Evolutionary conservation across 2,329 filamentous ascomycete genomes (phyloP).

Genomic region (Coniochaeta ligniaria): DNA sequence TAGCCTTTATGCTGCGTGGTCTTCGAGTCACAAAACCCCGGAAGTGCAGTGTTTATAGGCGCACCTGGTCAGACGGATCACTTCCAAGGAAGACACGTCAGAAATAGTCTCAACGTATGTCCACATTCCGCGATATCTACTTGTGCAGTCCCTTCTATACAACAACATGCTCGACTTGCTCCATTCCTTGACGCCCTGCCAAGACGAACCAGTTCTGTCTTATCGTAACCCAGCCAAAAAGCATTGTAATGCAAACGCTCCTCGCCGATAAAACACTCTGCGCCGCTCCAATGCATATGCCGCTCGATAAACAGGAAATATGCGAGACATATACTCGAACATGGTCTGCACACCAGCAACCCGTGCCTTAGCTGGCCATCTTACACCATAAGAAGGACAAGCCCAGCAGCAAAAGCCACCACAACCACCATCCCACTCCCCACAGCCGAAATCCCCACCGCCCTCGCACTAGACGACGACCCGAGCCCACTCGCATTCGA

Average conservation of each 20-base stretch:
- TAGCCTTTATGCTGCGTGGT: no score
- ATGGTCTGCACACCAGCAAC: neutral
- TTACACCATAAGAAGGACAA: neutral
- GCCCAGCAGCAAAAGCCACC: neutral
- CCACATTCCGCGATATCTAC: neutral
- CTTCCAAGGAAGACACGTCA: neutral
- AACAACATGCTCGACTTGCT: neutral
- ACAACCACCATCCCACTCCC: neutral
- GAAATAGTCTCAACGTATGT: neutral
- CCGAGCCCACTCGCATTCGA: neutral
- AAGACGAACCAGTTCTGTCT: slow-evolving; percentile 1
- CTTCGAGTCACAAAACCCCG: no score
- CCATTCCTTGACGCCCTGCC: neutral
- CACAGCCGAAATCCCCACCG: neutral
- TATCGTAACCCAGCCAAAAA: neutral
- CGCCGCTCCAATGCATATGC: neutral
- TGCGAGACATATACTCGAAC: neutral
- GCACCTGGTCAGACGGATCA: no score
- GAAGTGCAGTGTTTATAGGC: no score
- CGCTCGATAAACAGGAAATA: neutral
- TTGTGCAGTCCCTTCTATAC: neutral
- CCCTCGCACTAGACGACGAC: neutral
- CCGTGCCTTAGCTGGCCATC: neutral
- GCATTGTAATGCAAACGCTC: neutral
- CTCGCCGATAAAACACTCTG: neutral